Evolutionary conservation across 192 early-diverging fungal species (phyloP).

Genomic region (Linnemannia schmuckeri): DNA sequence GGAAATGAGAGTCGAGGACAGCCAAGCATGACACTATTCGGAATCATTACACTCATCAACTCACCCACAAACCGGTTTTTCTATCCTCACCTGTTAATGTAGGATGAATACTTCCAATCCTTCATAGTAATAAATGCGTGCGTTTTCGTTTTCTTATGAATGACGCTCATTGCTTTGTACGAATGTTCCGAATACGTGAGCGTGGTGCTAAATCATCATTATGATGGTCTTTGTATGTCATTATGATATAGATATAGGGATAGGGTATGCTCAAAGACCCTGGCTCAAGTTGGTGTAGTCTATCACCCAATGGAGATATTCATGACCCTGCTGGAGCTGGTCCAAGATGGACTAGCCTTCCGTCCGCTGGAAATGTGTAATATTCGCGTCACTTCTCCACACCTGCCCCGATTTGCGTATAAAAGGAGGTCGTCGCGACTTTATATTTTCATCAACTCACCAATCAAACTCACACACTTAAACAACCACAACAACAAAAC

Average conservation of each 20-base stretch:
- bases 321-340: too few relatives aligned
- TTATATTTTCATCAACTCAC: constrained; percentile 16
- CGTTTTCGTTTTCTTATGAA: too few relatives aligned
- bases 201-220: neutral
- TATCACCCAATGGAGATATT: too few relatives aligned
- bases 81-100: neutral
- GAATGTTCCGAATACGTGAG: neutral
- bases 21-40: neutral
- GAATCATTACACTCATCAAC: neutral
- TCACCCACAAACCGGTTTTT: neutral
- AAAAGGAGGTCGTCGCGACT: neutral
- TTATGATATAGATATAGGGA: neutral
- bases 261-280: neutral
- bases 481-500: neutral
- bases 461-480: constrained; percentile 10
- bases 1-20: constrained; percentile 28
- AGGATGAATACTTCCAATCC: neutral
- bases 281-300: neutral
- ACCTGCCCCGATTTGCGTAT: neutral
- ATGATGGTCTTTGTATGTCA: neutral
- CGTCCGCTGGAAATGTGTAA: neutral
- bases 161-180: neutral
- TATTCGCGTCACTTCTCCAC: neutral
- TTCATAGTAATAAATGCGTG: neutral
- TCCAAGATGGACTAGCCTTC: too few relatives aligned